Base-by-base conservation (phyloP, 192 early-diverging fungal species). In the Mortierella hygrophila region DNA sequence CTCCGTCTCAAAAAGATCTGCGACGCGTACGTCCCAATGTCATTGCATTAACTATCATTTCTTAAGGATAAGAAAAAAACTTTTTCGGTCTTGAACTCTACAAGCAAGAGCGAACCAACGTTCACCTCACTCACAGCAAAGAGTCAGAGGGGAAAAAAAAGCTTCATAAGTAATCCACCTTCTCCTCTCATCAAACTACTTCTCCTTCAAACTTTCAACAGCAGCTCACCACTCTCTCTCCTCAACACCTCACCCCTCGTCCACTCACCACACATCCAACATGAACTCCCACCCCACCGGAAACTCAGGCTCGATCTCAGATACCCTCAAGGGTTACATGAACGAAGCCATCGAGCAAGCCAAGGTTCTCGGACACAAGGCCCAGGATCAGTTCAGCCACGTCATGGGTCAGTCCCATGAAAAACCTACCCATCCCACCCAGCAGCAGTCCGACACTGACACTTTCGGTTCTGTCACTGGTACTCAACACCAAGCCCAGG, bases 301-400 rank as follows among this genome's bases (percentile, higher is more conserved):
- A 20, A 63, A 41, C 83, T 46, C 78, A 1, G 69, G 60, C 46
- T 85, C 83, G 13, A 0, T 80, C 32, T 46, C 78, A 20, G 78
- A 80, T 11, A 80, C 78, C 41, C 20, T 80, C 73, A 85, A 77
- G 75, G 57, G 74, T 13, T 85, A 85, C 55, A 60, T 68, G 52
- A 52, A 80, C 13, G 38, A 70, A 15, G 83, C 78, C n/a, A 0
- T 70, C n/a, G 77, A 79, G 52, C 32, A 37, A 16, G 77, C 77
- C 37, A 79, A 79, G 38, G 54, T 72, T 35, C n/a, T 55, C 40
- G 77, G 77, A 11, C 74, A 80, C 38, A 70, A 72, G 47, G 78
- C 69, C 18, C 78, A 85, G 0, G 83, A 85, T 23, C 72, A 85
- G 47, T 4, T 80, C 42, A 75, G 68, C 55, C 60, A 76, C 1